Evolutionary conservation across 768 basidiomycete species (phyloP), one percentile per base, ranked within the genome.

Genomic region (Trametes sanguinea): DNA sequence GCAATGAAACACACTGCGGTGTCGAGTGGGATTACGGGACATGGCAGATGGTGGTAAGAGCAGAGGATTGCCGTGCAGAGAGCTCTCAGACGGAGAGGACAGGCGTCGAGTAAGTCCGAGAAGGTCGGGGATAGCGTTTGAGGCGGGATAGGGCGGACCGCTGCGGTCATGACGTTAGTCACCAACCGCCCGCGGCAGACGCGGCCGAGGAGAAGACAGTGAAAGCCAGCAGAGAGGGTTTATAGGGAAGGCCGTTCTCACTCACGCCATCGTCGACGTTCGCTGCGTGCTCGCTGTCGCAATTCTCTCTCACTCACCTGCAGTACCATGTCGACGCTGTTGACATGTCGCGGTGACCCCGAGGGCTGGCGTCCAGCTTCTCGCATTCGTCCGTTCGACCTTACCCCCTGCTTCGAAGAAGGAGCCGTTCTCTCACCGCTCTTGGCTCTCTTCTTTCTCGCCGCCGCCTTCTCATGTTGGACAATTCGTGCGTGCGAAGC

Each of bases 401-500:
- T 87, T 8, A 91, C 93, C 1, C 82, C 85, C 13, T 96, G 94
- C 72, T 91, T 89, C 65, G 89, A 95, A 67, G 88, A 93, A 64
- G 88, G 85, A 13, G 69, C 88, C 45, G 35, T 95, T 0, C 72
- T 93, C 1, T 79, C 90, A 0, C 61, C 76, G 4, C 68, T 88
- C 0, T 76, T 89, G 54, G 76, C 76, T 2, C 40, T 78, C 7
- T 70, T 88, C 54, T 54, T 85, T 33, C 33, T 85, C 56, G 62
- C 78, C 6, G 74, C 78, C 4, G 68, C 81, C n/a, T 54, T 76
- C 45, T 77, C 77, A 33, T 75, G 79, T 22, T 72, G 74, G 33
- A 60, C 66, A 10, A 67, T 79, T 22, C 68, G 69, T 60, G 69
- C 40, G 54, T 63, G 10, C 47, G 74, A 61, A 35, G 65, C 3